Evolutionary conservation across 495 filamentous ascomycete genomes (phyloP).

Genomic region (Astrothelium macrocarpum): DNA sequence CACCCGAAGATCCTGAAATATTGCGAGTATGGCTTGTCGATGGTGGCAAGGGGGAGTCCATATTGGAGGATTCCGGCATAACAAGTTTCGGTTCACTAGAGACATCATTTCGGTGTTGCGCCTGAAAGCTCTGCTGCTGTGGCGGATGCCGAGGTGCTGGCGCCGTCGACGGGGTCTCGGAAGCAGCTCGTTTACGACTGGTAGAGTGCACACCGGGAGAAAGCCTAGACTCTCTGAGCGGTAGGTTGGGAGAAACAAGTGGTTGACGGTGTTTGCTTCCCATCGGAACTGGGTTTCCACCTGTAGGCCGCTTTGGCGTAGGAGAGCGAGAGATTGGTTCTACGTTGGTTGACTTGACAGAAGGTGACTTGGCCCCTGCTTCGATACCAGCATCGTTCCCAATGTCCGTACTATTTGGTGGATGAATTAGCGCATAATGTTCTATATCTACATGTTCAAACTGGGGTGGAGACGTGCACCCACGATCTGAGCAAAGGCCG

Average conservation of each 20-base stretch:
- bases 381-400: neutral
- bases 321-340: neutral
- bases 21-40: neutral
- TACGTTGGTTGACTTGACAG: neutral
- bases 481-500: neutral
- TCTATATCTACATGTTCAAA: neutral
- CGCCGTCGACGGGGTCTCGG: neutral
- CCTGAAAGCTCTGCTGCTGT: neutral
- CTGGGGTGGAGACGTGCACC: neutral
- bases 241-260: neutral
- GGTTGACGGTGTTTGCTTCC: neutral
- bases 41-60: neutral
- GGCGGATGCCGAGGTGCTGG: neutral
- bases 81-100: neutral
- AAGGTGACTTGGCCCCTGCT: neutral
- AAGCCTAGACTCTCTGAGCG: neutral
- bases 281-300: neutral
- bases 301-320: neutral
- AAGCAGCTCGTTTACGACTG: slow-evolving; percentile 1
- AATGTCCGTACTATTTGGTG: neutral
- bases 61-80: neutral
- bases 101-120: neutral
- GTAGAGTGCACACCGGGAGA: neutral
- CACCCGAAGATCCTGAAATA: neutral
- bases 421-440: neutral